phyloP scores from a whole-genome alignment of 805 yeast species.

The Ogataea methylovora region DNA sequence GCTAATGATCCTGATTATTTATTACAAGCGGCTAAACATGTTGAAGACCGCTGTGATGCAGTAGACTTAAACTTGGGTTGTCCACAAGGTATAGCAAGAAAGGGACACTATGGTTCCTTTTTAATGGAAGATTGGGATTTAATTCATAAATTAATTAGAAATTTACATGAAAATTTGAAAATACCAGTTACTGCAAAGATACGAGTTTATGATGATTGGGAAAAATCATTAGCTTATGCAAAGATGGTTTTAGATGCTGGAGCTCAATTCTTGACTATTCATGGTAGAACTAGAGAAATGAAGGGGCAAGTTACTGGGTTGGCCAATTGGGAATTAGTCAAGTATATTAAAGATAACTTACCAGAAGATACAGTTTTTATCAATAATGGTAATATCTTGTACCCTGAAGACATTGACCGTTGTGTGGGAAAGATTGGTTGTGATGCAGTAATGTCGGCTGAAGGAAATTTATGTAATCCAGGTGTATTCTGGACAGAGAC shows the following conservation, averaged over 20 bases:
- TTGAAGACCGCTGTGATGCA: conserved; percentile 85
- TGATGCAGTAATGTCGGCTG: conserved; percentile 97
- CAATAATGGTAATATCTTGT: conserved; percentile 91
- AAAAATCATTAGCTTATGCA: conserved; percentile 81
- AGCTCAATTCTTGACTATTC: conserved; percentile 91
- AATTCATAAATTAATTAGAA: conserved; percentile 62
- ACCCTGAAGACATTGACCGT: conserved; percentile 73
- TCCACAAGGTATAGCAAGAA: conserved; percentile 95
- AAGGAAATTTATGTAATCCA: conserved; percentile 90
- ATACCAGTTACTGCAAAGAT: conserved; percentile 95
- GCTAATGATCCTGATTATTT: conserved; percentile 90
- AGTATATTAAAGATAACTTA: conserved; percentile 68
- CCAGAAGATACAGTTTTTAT: conserved; percentile 79
- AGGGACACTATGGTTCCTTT: conserved; percentile 93
- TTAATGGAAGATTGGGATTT: conserved; percentile 96
- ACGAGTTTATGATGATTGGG: conserved; percentile 77
- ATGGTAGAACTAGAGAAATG: conserved; percentile 95
- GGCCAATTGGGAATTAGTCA: conserved; percentile 85
- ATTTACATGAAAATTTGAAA: conserved; percentile 63
- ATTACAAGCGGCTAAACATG: conserved; percentile 71
- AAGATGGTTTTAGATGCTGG: conserved; percentile 86
- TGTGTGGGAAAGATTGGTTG: conserved; percentile 58
- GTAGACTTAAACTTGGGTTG: conserved; percentile 95
- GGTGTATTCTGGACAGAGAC: conserved; percentile 66
- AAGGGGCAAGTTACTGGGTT: conserved; percentile 94